phyloP scores from a whole-genome alignment of 495 filamentous ascomycete species.

The Penicillium parvum region DNA sequence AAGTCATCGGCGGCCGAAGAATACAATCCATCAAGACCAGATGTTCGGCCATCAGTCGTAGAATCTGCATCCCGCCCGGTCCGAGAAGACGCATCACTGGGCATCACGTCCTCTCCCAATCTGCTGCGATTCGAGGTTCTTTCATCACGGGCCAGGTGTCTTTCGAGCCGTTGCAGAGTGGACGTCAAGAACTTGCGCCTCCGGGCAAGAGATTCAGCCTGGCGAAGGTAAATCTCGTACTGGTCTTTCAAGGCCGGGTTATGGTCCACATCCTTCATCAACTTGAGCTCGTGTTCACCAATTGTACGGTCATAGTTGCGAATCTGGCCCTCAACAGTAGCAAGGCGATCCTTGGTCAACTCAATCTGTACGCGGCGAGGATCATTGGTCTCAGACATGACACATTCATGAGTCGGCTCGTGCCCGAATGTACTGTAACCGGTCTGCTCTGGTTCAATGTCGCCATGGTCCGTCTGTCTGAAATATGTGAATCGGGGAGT shows the following conservation, averaged over 20 bases:
- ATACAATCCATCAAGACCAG: constrained; percentile 39
- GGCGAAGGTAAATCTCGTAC: constrained; percentile 63
- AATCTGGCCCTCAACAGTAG: constrained; percentile 73
- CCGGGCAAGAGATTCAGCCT: constrained; percentile 62
- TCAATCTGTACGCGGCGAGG: constrained; percentile 84
- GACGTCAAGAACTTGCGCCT: constrained; percentile 73
- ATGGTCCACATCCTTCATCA: constrained; percentile 51
- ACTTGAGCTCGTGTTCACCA: constrained; percentile 60
- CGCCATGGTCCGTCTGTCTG: constrained; percentile 88
- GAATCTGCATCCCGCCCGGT: constrained; percentile 46
- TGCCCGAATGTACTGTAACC: constrained; percentile 82
- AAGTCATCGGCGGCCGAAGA: constrained; percentile 55
- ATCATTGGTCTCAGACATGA: constrained; percentile 92
- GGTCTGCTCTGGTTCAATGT: constrained; percentile 62
- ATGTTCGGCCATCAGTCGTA: constrained; percentile 34
- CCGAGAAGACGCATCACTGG: constrained; percentile 44
- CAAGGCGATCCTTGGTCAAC: constrained; percentile 74
- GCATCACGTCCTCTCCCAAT: constrained; percentile 29
- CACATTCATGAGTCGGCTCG: constrained; percentile 88
- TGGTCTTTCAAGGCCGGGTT: constrained; percentile 52
- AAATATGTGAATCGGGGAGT: constrained; percentile 96
- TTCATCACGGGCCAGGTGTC: constrained; percentile 46
- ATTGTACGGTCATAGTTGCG: constrained; percentile 61
- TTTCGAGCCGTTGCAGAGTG: constrained; percentile 65
- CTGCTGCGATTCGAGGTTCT: constrained; percentile 19